Base-by-base conservation (phyloP, 2,329 filamentous ascomycete species). In the Xylaria polymorpha region DNA sequence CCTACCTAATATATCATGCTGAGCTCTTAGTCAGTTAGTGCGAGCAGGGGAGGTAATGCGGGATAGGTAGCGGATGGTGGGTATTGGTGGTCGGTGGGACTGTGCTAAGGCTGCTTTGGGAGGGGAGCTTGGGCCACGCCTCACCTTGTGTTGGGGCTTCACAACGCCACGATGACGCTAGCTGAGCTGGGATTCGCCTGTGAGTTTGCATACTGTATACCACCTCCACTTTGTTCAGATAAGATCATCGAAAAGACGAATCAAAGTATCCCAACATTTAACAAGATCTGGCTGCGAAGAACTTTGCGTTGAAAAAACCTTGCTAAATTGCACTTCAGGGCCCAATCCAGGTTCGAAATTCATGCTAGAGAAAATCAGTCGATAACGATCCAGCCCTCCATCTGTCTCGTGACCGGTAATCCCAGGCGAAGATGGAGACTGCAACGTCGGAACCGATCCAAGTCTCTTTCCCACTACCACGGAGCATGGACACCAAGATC, bases 401-500 rank as follows among this genome's bases (percentile, higher is more conserved):
- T 22, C 14, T n/a, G 29, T 59, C n/a, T 32, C n/a, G 8, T 25
- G 18, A 41, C 32, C 37, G 20, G n/a, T 37, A 50, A 29, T 29
- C 2, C 6, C 4, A 50, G 32, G 48, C 35, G 39, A 72, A 50
- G 44, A 77, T 75, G 74, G 74, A 71, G 48, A 58, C 59, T n/a
- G 18, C 58, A 22, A 68, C 72, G 58, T 69, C 75, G 32, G 68
- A 75, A 70, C 63, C 72, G 1, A 74, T 80, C 37, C 80, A 90
- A 74, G 79, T 91, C 12, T 89, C 88, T 1, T 83, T 91, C 29
- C 86, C 87, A 6, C 82, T 92, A 25, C 89, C 90, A 12, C 84
- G 83, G 69, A 85, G 89, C 1, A 79, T 88, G 20, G 88, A 90
- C 74, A 88, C 89, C 8, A 86, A 85, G 71, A 85, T 92, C 69